These are phyloP conservation scores for Zygnema circumcarinatum DNA, from an alignment of 139 green algal species.

Conservation along the genomic window DNA sequence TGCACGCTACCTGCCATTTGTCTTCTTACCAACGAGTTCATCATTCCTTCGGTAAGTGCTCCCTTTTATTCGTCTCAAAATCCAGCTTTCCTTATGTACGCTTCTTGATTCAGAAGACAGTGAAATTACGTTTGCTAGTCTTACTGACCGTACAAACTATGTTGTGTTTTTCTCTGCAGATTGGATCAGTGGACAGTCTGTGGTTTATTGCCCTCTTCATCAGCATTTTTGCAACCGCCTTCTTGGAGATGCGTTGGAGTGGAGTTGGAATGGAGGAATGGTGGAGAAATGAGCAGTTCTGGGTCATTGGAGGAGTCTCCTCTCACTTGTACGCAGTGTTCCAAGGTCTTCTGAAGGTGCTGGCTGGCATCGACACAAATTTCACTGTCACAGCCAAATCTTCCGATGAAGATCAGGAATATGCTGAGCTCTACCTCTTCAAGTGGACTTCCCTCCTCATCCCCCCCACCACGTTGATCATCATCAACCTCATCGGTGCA, in stretches of 20 bases:
- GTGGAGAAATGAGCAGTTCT: constrained; percentile 64
- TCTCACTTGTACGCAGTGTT: constrained; percentile 53
- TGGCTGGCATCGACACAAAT: constrained; percentile 57
- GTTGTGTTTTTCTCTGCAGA: constrained; percentile 2
- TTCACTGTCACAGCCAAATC: constrained; percentile 59
- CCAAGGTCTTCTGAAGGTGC: constrained; percentile 58
- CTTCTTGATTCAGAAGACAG: neutral
- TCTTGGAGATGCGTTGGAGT: constrained; percentile 62
- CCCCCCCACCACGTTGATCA: constrained; percentile 32
- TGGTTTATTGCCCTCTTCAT: constrained; percentile 58
- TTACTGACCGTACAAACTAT: neutral
- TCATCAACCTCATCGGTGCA: constrained; percentile 59
- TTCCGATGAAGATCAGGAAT: constrained; percentile 48
- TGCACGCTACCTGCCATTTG: constrained; percentile 55
- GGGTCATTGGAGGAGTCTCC: constrained; percentile 56
- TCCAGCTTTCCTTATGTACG: neutral
- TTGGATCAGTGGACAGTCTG: neutral
- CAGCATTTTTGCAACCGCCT: constrained; percentile 48
- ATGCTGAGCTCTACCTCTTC: constrained; percentile 56
- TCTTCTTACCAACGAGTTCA: constrained; percentile 62
- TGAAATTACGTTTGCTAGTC: neutral
- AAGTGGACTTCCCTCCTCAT: constrained; percentile 58
- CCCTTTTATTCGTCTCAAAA: neutral
- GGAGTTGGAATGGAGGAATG: constrained; percentile 56
- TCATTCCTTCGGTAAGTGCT: constrained; percentile 29